Evolutionary conservation across 192 early-diverging fungal genomes (phyloP), one percentile per base, ranked within the genome.

Genomic region (Chytriomyces sp.): DNA sequence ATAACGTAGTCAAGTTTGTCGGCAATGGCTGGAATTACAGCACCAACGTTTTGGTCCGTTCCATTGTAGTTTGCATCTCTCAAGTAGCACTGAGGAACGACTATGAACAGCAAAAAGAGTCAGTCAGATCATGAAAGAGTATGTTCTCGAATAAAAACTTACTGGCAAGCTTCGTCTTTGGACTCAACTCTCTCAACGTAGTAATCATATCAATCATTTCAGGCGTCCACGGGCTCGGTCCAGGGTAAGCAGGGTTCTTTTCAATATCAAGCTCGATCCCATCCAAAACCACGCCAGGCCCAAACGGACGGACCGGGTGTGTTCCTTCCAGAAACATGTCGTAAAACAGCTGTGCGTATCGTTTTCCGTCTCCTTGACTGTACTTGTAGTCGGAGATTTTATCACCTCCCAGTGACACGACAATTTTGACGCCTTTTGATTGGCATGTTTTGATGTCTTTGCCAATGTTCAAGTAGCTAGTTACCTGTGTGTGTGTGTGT

Each of bases 201-300:
- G 61, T 75, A 16, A 75, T 50, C 7, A 75, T 65, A 44, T 75
- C 28, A 48, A 75, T 65, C 73, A 75, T 75, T 62, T 75, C 73
- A 23, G 61, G 45, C 16, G 57, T 75, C 61, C 73, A 64, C 6
- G 28, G 23, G 16, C 8, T 24, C 1, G 47, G 10, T 16, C 18
- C 63, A 13, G 63, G 63, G 63, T 64, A 64, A 46, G 64, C 50
- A n/a, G 23, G 26, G 46, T 75, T 75, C 47, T 65, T 64, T 50
- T 75, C 73, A 64, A 75, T 28, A 28, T 75, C 73, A 10, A 75
- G 46, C 28, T 75, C 73, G 35, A 75, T 75, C 3, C 73, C 73
- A 48, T 75, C 73, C 11, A 75, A 48, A 60, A 75, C 63, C 7
- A 75, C 73, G 47, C 73, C 73, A 8, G 61, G 7, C 7, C 73